Evolutionary conservation across 1,284 basidiomycete genomes (phyloP).

Genomic region (Boletus calvinii): DNA sequence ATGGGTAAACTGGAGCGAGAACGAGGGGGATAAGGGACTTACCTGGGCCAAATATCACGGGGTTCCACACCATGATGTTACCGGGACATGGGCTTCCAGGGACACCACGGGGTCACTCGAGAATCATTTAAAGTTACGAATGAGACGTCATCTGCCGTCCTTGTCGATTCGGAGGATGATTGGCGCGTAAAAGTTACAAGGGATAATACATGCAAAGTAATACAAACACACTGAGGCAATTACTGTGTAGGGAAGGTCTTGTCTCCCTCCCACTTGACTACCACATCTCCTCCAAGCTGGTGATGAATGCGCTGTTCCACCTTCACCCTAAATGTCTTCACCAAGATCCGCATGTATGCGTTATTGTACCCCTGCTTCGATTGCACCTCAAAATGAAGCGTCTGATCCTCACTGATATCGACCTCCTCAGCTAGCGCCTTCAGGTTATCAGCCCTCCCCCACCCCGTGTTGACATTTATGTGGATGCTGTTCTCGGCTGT

Average conservation of each 20-base stretch:
- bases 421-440: conserved; percentile 5
- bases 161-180: too few species aligned
- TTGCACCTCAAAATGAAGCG: conserved; percentile 1
- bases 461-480: conserved; percentile 6
- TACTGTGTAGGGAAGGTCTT: conserved; percentile 6
- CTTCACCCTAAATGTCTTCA: conserved; percentile 1
- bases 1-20: conserved; percentile 3
- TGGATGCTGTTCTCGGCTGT: conserved; percentile 13
- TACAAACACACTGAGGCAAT: too few species aligned
- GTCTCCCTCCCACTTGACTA: conserved; percentile 11
- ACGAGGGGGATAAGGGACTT: background rate
- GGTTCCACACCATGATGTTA: conserved; percentile 99
- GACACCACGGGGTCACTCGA: conserved; percentile 94
- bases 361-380: conserved; percentile 8
- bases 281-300: conserved; percentile 4
- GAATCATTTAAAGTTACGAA: conserved; percentile 54
- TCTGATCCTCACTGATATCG: background rate
- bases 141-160: too few species aligned
- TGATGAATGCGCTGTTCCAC: conserved; percentile 6
- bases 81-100: conserved; percentile 96
- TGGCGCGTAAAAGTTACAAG: too few species aligned
- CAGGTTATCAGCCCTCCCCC: background rate
- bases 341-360: background rate
- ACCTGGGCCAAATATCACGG: conserved; percentile 98
- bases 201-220: too few species aligned